A percentile compares a stretch with the other conserved stretches of the same genome.
Conservation (phyloP, 352 stramenopile species). For the Phytopythium montanum region DNA sequence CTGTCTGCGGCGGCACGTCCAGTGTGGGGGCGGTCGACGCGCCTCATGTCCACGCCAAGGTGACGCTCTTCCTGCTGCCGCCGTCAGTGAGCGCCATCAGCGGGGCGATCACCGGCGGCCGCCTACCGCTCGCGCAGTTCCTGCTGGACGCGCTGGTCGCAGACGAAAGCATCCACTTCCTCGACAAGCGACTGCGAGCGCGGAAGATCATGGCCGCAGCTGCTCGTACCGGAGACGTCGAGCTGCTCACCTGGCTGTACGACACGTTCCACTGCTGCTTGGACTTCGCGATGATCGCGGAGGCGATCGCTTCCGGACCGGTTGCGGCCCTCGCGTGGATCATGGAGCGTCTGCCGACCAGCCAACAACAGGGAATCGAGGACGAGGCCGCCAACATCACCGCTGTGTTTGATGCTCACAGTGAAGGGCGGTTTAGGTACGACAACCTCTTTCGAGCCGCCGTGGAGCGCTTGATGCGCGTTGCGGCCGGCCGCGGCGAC, state of each 20-base stretch:
- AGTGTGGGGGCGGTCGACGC: background rate
- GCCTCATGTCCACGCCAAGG: background rate
- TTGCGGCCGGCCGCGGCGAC: background rate
- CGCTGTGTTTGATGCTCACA: background rate
- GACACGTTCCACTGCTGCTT: background rate
- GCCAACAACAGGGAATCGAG: background rate
- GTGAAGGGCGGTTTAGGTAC: background rate
- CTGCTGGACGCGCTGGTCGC: background rate
- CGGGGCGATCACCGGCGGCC: background rate
- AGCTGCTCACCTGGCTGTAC: background rate
- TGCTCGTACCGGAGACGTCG: background rate
- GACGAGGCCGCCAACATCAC: background rate
- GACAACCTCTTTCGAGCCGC: background rate
- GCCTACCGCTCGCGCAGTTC: background rate
- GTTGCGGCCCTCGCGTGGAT: background rate
- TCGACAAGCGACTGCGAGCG: background rate
- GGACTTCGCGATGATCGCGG: background rate
- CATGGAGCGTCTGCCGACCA: background rate
- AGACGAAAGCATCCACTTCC: background rate
- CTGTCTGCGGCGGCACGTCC: background rate
- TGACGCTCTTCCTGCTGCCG: background rate
- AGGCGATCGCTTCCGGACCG: background rate
- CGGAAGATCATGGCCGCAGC: background rate
- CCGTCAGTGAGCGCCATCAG: background rate
- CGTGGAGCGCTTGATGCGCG: background rate